A percentile compares a stretch with the other conserved stretches of the same genome.
Conservation (phyloP, 768 basidiomycete species). For the Rhodotorula graminis region DNA sequence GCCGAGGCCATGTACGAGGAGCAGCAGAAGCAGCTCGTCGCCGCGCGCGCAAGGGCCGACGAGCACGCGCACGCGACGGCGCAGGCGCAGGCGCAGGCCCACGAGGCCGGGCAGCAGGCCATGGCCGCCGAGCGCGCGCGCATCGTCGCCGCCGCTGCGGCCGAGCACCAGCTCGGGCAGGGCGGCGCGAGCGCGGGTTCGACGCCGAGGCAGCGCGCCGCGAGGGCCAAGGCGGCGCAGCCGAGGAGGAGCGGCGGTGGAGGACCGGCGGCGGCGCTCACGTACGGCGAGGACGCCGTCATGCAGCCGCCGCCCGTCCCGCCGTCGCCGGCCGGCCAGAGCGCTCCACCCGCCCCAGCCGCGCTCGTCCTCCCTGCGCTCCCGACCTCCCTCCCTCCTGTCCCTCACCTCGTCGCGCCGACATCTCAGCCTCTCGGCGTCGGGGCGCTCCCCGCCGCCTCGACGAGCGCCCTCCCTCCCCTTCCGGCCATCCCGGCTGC, state of each 20-base stretch:
- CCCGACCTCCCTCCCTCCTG: too few relatives aligned
- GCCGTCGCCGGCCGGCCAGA: background rate
- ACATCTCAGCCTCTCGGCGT: too few relatives aligned
- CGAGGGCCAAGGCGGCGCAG: background rate
- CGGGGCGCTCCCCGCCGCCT: too few relatives aligned
- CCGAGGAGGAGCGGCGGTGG: background rate
- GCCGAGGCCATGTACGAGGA: slow-evolving; percentile 14
- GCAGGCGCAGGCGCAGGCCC: background rate
- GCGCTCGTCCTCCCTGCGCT: too few relatives aligned
- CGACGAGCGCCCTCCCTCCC: too few relatives aligned
- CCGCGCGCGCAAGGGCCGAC: background rate
- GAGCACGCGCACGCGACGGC: too few relatives aligned
- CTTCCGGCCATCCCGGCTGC: too few relatives aligned
- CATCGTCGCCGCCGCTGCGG: background rate
- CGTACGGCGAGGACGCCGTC: background rate
- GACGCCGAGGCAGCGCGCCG: background rate
- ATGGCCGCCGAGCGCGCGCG: background rate
- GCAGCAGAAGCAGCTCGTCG: background rate
- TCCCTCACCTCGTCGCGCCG: too few relatives aligned
- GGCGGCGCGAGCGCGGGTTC: background rate
- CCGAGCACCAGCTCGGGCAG: too few relatives aligned
- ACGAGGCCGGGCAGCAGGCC: background rate
- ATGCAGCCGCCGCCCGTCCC: too few relatives aligned
- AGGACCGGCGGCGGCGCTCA: background rate
- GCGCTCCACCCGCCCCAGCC: too few relatives aligned